Evolutionary conservation across 768 basidiomycete genomes (phyloP).

Genomic region (Hericium alpestre): DNA sequence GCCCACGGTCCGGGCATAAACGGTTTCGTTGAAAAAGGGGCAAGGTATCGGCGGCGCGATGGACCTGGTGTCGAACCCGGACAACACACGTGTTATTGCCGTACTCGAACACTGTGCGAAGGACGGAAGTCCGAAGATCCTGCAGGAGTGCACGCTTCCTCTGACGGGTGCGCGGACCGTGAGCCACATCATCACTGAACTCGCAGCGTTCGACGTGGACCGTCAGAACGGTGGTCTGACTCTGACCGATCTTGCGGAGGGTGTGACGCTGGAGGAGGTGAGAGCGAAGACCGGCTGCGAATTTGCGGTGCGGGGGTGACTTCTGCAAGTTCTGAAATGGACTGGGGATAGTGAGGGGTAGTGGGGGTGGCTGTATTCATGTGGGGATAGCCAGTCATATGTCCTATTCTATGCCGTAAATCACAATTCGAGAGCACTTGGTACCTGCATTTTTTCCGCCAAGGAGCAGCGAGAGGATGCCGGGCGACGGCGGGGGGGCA

Average conservation of each 20-base stretch:
- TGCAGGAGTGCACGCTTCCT: conserved; percentile 72
- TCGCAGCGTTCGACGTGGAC: conserved; percentile 85
- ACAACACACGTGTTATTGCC: conserved; percentile 85
- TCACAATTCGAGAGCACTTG: neutral
- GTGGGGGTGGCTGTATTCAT: neutral
- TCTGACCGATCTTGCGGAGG: conserved; percentile 76
- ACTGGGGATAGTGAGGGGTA: neutral
- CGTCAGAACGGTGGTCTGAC: conserved; percentile 59
- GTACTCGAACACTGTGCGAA: conserved; percentile 88
- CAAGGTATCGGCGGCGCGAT: conserved; percentile 90
- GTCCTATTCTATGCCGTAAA: neutral
- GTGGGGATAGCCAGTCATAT: too few relatives aligned
- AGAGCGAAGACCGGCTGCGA: conserved; percentile 78
- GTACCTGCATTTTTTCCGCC: neutral
- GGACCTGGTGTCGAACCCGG: conserved; percentile 94
- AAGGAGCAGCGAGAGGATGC: neutral
- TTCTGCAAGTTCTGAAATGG: conserved; percentile 30
- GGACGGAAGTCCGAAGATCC: conserved; percentile 82
- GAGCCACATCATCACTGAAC: conserved; percentile 87
- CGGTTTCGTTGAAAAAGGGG: neutral
- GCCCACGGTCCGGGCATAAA: neutral
- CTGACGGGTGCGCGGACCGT: conserved; percentile 83
- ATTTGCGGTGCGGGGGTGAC: conserved; percentile 48
- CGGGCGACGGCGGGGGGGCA: neutral
- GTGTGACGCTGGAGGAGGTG: conserved; percentile 75